Percentiles rank a stretch among this genome's conserved stretches.
These are phyloP conservation scores for Botrytis sinoallii DNA, from an alignment of 2,329 filamentous ascomycete genomes.

Conservation along the genomic window DNA sequence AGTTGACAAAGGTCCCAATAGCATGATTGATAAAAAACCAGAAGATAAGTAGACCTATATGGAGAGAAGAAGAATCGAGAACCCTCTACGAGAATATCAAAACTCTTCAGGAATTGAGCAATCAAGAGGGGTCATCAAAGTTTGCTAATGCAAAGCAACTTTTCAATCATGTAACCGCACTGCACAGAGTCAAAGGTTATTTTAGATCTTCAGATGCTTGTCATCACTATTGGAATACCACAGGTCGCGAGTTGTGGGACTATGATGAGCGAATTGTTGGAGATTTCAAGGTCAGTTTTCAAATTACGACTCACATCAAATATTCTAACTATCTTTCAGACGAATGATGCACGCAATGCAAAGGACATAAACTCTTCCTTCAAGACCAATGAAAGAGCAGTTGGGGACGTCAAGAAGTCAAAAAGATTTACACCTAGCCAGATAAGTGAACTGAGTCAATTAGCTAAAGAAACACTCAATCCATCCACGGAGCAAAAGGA, in stretches of 20 bases:
- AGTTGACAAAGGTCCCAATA: accelerated
- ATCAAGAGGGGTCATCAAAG: neutral
- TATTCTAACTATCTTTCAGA: neutral
- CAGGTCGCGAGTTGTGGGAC: neutral
- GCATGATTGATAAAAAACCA: accelerated
- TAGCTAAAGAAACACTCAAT: neutral
- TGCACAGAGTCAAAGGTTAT: neutral
- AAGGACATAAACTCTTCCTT: too few species aligned
- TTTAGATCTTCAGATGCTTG: neutral
- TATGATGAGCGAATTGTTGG: neutral
- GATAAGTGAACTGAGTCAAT: neutral
- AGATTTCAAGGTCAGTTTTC: neutral
- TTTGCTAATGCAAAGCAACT: neutral
- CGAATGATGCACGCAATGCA: accelerated
- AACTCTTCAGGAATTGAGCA: neutral
- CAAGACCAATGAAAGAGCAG: too few species aligned
- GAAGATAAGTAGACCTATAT: neutral
- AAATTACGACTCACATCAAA: accelerated
- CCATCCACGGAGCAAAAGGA: neutral
- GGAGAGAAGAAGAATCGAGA: neutral
- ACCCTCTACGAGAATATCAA: neutral
- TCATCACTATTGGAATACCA: accelerated
- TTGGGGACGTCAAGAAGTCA: too few species aligned
- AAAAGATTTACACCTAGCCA: too few species aligned
- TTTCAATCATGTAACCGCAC: neutral